These are phyloP conservation scores for Pseudozyma sp. DNA, from an alignment of 1,284 basidiomycete species.

Conservation along the genomic window DNA sequence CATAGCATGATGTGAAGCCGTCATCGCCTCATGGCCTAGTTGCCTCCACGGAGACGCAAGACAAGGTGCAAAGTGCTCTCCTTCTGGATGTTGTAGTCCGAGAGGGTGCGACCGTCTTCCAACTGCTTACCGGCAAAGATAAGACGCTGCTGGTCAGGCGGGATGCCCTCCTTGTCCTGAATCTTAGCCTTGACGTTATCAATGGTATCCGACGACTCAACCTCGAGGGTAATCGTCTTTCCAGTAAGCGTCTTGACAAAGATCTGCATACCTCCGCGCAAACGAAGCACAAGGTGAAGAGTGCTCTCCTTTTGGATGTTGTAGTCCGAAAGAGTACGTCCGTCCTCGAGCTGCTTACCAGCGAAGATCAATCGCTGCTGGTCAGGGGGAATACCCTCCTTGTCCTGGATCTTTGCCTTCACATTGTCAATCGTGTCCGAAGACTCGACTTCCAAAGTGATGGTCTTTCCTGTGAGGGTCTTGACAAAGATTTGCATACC, in stretches of 20 bases:
- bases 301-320: conserved; percentile 99
- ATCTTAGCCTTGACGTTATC: conserved; percentile 77
- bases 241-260: conserved; percentile 82
- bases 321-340: conserved; percentile 68
- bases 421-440: conserved; percentile 76
- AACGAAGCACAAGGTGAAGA: conserved; percentile 91
- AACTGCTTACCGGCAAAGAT: conserved; percentile 72
- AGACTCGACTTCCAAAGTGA: conserved; percentile 70
- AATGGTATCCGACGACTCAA: conserved; percentile 90
- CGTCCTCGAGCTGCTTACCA: conserved; percentile 67
- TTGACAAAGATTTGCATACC: conserved; percentile 64
- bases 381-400: conserved; percentile 67
- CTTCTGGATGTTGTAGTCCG: conserved; percentile 70
- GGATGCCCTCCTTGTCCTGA: conserved; percentile 69
- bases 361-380: conserved; percentile 68
- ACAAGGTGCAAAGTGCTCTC: conserved; percentile 66
- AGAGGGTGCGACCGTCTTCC: conserved; percentile 71
- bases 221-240: conserved; percentile 94
- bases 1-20: background rate
- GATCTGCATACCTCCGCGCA: conserved; percentile 76
- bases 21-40: conserved; percentile 6
- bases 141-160: conserved; percentile 71
- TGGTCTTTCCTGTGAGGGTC: conserved; percentile 68
- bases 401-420: conserved; percentile 71
- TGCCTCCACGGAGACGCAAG: conserved; percentile 65